A percentile compares a stretch with the other conserved stretches of the same genome.
phyloP scores from a whole-genome alignment of 345 rosid genomes.

The Boechera divaricarpa region DNA sequence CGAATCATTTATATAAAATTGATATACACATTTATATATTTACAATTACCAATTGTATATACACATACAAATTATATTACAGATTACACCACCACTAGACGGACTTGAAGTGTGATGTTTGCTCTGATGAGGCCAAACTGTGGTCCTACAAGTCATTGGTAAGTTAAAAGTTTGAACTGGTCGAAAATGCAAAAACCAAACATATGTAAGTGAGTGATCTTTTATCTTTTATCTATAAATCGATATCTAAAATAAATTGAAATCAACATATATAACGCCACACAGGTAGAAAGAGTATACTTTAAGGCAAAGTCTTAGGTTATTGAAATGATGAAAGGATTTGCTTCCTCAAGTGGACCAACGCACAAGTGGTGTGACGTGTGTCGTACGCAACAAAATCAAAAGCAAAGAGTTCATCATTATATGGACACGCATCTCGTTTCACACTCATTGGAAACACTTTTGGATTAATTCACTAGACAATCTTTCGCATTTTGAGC shows the following conservation, averaged over 20 bases:
- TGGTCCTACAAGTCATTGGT: not conserved
- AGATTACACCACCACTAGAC: not conserved
- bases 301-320: conserved; percentile 37
- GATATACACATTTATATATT: too few relatives aligned
- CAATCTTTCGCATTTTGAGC: not conserved
- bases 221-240: too few relatives aligned
- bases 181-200: too few relatives aligned
- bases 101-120: conserved; percentile 8
- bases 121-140: not conserved
- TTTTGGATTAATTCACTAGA: not conserved
- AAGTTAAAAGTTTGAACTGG: too few relatives aligned
- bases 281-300: conserved; percentile 25
- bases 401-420: conserved; percentile 1
- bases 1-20: conserved; percentile 16
- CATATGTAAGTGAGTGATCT: too few relatives aligned
- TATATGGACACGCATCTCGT: not conserved
- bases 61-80: not conserved
- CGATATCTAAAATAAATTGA: too few relatives aligned
- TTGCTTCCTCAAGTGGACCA: conserved; percentile 21
- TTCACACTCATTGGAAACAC: not conserved
- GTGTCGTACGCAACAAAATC: conserved; percentile 2
- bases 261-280: not conserved
- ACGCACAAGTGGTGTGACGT: conserved; percentile 26
- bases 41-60: too few relatives aligned
- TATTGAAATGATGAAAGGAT: not conserved